Evolutionary conservation across 768 basidiomycete genomes (phyloP), one percentile per base, ranked within the genome.

Genomic region (Galerina sulciceps): DNA sequence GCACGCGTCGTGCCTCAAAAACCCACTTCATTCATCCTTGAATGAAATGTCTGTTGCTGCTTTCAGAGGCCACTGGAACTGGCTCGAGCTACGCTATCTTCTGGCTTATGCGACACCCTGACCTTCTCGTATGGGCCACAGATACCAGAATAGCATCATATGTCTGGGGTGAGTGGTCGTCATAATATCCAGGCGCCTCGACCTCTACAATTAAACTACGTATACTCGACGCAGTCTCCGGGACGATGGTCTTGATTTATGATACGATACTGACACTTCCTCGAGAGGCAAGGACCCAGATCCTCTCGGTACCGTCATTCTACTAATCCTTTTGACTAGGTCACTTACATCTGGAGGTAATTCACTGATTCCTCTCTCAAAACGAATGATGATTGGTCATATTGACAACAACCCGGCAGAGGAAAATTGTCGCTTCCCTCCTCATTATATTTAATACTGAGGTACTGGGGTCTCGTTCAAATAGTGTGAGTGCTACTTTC

Each of bases 301-400:
- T 6, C 49, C 18, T n/a, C 37, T 14, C 26, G 13, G 11, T 11
- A 9, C 14, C 4, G 14, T 17, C 6, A 2, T 3, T 26, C 9
- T 22, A 2, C 11, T 51, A 9, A 38, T 51, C 40, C 37, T 51
- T 51, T 40, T 51, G 17, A 14, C 2, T 38, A 51, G 49, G 40
- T 51, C 38, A 51, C 49, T 35, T 51, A 51, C 26, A 51, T 51
- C 38, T 51, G 49, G 49, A 51, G 49, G 49, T 51, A 36, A 37
- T 23, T 37, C 38, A 34, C n/a, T 10, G 18, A 20, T 10, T 11
- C 49, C 4, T 6, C 23, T 22, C 35, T 50, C 22, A 37, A 38
- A 14, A 51, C 40, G 38, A 38, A 36, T 4, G 17, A 2, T n/a
- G n/a, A 31, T 8, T 36, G 22, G 36, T 51, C 20, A 51, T 40